Base-by-base conservation (phyloP, 75 land plant species). In the Selaginella tamariscina region DNA sequence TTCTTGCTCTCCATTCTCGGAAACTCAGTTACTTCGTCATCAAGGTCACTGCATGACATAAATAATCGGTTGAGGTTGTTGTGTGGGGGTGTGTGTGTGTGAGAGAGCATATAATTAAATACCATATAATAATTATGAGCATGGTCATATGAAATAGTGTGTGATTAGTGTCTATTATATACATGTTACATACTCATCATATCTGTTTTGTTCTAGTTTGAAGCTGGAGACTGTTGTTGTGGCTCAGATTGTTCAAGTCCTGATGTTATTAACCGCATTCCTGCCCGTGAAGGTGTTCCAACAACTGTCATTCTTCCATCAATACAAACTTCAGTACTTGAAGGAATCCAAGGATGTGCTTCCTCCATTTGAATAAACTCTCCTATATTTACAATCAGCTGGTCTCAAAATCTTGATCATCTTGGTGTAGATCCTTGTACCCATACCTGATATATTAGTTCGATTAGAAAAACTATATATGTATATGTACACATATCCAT, bases 401-500 rank as follows among this genome's bases (percentile, higher is more conserved):
- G 44, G 65, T 66, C 66, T 80, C 82, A 49, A 80, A 80, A 1
- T 56, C 68, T 20, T 31, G 31, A 21, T 68, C 67, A 31, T 78
- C 82, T 27, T 70, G 32, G 23, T 77, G 68, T n/a, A 64, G 54
- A 67, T 83, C 85, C 1, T 72, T 79, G 66, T 83, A 83, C 1
- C 85, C 85, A 32, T 81, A 83, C n/a, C 84, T n/a, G n/a, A n/a
- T n/a, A n/a, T n/a, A n/a, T n/a, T n/a, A n/a, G n/a, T n/a, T n/a
- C n/a, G n/a, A n/a, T n/a, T n/a, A n/a, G n/a, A n/a, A n/a, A n/a
- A n/a, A n/a, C n/a, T n/a, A n/a, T n/a, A n/a, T n/a, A n/a, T n/a
- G n/a, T n/a, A n/a, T n/a, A n/a, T n/a, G n/a, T n/a, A n/a, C n/a
- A n/a, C n/a, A n/a, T n/a, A n/a, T n/a, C n/a, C n/a, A n/a, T n/a